These are phyloP conservation scores for Cymodocea nodosa DNA, from an alignment of 116 monocot species.

Conservation along the genomic window DNA sequence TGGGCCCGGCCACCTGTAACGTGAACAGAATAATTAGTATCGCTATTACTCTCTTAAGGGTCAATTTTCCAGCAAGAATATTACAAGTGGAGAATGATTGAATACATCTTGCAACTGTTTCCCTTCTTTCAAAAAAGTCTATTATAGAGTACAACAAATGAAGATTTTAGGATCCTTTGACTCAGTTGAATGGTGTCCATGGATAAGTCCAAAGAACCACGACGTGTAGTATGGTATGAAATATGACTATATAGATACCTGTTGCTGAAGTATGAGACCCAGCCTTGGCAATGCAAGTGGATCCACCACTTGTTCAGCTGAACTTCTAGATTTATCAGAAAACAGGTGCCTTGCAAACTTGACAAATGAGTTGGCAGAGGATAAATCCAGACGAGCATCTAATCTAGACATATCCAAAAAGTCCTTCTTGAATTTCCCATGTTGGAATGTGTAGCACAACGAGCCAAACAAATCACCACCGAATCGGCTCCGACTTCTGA, in stretches of 20 bases:
- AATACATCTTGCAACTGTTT: too few relatives aligned
- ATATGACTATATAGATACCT: slow-evolving; percentile 29
- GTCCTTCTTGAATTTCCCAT: slow-evolving; percentile 62
- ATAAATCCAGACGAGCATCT: slow-evolving; percentile 59
- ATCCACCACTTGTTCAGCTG: slow-evolving; percentile 24
- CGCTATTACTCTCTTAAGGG: too few relatives aligned
- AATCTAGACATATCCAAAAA: slow-evolving; percentile 62
- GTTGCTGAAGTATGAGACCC: slow-evolving; percentile 60
- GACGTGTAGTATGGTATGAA: background rate
- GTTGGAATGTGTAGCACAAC: slow-evolving; percentile 44
- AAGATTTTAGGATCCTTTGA: too few relatives aligned
- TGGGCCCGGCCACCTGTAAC: slow-evolving; percentile 54
- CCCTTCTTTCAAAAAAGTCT: too few relatives aligned
- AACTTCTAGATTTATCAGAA: slow-evolving; percentile 19
- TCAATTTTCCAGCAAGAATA: too few relatives aligned
- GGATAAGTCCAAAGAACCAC: slow-evolving; percentile 34
- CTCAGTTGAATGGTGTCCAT: too few relatives aligned
- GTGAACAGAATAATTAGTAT: background rate
- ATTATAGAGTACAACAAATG: too few relatives aligned
- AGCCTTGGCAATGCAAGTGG: slow-evolving; percentile 50
- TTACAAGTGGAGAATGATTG: too few relatives aligned
- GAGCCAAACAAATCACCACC: slow-evolving; percentile 68
- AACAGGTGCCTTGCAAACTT: slow-evolving; percentile 30
- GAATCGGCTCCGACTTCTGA: slow-evolving; percentile 26
- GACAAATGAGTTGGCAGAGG: slow-evolving; percentile 42